Percentiles rank a stretch among this genome's conserved stretches.
phyloP scores from a whole-genome alignment of 108 stramenopile species.

The Nannochloropsis salina region DNA sequence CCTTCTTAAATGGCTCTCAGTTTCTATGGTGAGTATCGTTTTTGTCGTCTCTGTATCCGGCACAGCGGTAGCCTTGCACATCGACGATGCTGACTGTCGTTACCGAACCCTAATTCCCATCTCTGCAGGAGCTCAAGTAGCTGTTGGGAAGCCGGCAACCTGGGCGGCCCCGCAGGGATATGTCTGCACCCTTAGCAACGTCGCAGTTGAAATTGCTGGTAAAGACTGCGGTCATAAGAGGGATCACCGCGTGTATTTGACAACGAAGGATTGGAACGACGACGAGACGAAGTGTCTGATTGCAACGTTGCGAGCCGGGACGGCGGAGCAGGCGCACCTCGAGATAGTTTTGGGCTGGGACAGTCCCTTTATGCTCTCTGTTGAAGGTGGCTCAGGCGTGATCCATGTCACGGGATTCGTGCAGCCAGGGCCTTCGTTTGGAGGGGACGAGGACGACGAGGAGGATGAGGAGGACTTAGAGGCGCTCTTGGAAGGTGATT shows the following conservation, averaged over 20 bases:
- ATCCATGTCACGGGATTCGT: neutral
- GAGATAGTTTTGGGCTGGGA: neutral
- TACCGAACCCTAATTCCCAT: neutral
- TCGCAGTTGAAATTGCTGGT: neutral
- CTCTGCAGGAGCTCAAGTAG: neutral
- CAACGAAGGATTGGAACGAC: slow-evolving; percentile 6
- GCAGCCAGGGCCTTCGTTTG: neutral
- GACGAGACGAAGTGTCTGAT: slow-evolving; percentile 1
- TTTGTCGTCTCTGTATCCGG: neutral
- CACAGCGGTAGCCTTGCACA: neutral
- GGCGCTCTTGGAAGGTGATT: neutral
- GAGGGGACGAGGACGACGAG: slow-evolving; percentile 1
- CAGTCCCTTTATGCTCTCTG: neutral
- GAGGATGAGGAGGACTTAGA: neutral
- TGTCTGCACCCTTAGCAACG: slow-evolving; percentile 16
- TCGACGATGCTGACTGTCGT: neutral
- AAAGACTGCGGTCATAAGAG: neutral
- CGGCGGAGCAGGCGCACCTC: neutral
- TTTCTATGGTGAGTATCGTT: neutral
- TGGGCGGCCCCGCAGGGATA: neutral
- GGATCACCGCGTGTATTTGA: slow-evolving; percentile 4
- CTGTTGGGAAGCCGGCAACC: neutral
- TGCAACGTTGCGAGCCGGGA: neutral
- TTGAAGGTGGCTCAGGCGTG: neutral
- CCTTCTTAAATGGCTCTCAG: neutral